Evolutionary conservation across 495 filamentous ascomycete genomes (phyloP).

Genomic region (Penicilliopsis zonata): DNA sequence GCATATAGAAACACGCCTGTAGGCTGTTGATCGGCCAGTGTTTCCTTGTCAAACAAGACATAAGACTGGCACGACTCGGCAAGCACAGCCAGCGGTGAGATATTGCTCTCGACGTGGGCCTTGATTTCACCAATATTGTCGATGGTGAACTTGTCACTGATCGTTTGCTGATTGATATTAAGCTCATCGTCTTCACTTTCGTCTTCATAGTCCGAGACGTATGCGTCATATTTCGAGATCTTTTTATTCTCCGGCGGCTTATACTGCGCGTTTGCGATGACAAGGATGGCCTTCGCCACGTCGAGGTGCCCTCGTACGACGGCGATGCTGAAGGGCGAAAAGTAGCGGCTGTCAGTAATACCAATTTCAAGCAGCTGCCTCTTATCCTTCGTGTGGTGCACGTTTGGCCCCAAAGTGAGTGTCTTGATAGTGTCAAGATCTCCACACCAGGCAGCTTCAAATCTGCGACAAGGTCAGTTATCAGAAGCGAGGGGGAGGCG

Average conservation of each 20-base stretch:
- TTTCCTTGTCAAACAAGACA: conserved; percentile 19
- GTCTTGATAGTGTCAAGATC: conserved; percentile 41
- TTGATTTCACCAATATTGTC: conserved; percentile 56
- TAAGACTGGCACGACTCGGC: conserved; percentile 14
- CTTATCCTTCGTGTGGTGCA: conserved; percentile 23
- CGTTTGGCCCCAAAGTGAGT: conserved; percentile 36
- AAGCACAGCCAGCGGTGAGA: conserved; percentile 37
- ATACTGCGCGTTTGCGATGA: conserved; percentile 57
- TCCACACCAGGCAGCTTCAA: conserved; percentile 58
- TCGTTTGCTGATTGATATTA: conserved; percentile 23
- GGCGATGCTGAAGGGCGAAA: conserved; percentile 52
- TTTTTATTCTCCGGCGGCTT: conserved; percentile 26
- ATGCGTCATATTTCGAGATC: conserved; percentile 31
- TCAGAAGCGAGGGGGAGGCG: conserved; percentile 5
- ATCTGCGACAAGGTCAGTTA: conserved; percentile 24
- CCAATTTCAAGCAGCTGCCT: conserved; percentile 53
- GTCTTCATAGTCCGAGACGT: conserved; percentile 15
- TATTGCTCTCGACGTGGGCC: conserved; percentile 47
- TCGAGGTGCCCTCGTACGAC: conserved; percentile 48
- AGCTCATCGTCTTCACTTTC: conserved; percentile 33
- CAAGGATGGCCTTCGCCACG: conserved; percentile 48
- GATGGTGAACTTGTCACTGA: conserved; percentile 54
- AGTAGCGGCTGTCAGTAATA: conserved; percentile 28
- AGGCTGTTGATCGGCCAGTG: conserved; percentile 14
- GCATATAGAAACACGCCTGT: conserved; percentile 19